phyloP scores from a whole-genome alignment of 148 eudicot genomes.

The Fagopyrum homotropicum region DNA sequence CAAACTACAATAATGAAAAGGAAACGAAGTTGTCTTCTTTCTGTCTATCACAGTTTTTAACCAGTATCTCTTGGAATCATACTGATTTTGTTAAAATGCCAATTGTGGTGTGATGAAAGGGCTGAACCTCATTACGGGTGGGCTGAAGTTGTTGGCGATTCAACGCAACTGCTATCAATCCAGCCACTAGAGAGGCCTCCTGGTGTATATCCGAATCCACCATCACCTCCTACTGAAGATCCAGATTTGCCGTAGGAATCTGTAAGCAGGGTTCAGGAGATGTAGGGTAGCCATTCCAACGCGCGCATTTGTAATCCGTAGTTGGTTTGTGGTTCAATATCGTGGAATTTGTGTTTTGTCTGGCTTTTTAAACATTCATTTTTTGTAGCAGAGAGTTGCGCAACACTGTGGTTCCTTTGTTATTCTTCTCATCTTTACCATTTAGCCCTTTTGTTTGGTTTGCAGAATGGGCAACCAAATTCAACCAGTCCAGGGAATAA shows the following conservation, averaged over 20 bases:
- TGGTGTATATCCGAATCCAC: slow-evolving; percentile 70
- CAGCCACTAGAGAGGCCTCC: slow-evolving; percentile 81
- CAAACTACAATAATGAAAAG: no score
- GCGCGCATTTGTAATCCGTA: background rate
- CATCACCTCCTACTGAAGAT: slow-evolving; percentile 30
- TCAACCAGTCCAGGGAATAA: background rate
- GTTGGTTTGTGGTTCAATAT: background rate
- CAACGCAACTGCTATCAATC: slow-evolving; percentile 75
- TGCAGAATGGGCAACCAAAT: background rate
- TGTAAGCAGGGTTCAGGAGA: background rate
- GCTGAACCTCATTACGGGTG: slow-evolving; percentile 97
- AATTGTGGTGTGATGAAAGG: slow-evolving; percentile 29
- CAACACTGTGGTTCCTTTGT: background rate
- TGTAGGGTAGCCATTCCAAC: background rate
- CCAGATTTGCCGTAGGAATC: slow-evolving; percentile 8
- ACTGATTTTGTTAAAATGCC: background rate
- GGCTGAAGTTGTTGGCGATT: slow-evolving; percentile 98
- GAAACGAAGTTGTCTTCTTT: no score
- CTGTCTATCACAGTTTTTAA: no score
- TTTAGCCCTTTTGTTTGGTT: background rate
- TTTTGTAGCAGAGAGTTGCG: slow-evolving; percentile 11
- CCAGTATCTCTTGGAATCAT: no score
- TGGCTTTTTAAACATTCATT: slow-evolving; percentile 5
- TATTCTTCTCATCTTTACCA: background rate
- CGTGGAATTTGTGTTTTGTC: slow-evolving; percentile 1